Base-by-base conservation (phyloP, 345 rosid species). In the Euphorbia lathyris region DNA sequence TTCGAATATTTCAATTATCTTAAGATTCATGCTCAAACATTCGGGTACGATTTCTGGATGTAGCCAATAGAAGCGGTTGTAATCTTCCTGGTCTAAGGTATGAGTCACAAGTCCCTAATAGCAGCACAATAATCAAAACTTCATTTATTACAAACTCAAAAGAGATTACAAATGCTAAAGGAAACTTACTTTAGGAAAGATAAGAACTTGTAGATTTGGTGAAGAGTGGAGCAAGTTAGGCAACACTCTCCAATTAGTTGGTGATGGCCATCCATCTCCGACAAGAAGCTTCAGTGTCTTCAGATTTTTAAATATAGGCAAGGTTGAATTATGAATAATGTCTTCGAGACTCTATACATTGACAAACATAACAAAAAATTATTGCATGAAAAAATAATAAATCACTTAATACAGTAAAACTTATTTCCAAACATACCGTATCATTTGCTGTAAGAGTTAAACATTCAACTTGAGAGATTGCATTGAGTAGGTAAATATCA, bases 111-210 rank as follows among this genome's bases (percentile, higher is more conserved):
- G 66, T 60, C n/a, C 52, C 52, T 47, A 6, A 38, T 38, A 47
- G 52, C 1, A 47, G n/a, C 4, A 47, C 17, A 47, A 13, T 17
- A 47, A 47, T 47, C 52, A 47, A 17, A 47, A 47, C 52, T 61
- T 34, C 26, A 61, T 14, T 12, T 3, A 61, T 34, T 36, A 20
- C 14, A 19, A 30, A 58, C 1, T 29, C n/a, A 9, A 19, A 17
- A 13, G 22, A 34, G 45, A 53, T 13, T 38, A 2, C 22, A 23
- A 2, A 55, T 6, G 45, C 7, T 1, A 38, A 34, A 12, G 0
- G 17, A 19, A 19, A 58, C 72, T 57, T 59, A 38, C 66, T 65
- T 59, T 14, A 14, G 40, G 55, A 51, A 71, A 36, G 38, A 34
- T 26, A 13, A 63, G 51, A 25, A 11, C 38, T 63, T 36, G 53